These are phyloP conservation scores for Alternaria tenuissima DNA, from an alignment of 2,329 filamentous ascomycete species.

Conservation along the genomic window DNA sequence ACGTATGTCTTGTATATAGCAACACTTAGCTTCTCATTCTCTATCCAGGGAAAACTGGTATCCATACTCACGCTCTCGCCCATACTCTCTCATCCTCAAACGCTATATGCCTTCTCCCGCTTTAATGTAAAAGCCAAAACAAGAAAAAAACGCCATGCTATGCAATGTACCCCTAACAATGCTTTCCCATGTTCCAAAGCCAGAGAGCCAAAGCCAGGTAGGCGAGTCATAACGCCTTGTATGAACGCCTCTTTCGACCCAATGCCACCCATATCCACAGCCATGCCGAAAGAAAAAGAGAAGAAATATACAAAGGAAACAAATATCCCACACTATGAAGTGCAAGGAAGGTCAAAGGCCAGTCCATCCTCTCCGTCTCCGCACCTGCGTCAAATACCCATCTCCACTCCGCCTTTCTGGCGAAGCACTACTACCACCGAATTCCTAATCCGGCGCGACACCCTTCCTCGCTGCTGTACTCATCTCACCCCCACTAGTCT, in stretches of 20 bases:
- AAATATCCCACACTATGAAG: not conserved
- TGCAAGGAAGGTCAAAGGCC: slow-evolving; percentile 16
- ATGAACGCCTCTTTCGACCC: not conserved
- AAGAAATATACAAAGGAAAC: not conserved
- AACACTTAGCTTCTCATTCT: not conserved
- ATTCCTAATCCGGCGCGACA: slow-evolving; percentile 23
- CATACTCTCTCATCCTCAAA: not conserved
- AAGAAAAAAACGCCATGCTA: not conserved
- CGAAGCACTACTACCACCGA: not conserved
- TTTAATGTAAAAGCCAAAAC: not conserved
- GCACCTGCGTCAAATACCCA: slow-evolving; percentile 19
- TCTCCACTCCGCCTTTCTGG: not conserved
- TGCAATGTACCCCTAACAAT: slow-evolving; percentile 1
- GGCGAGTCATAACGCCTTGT: not conserved
- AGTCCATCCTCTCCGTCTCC: slow-evolving; percentile 26
- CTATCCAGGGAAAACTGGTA: not conserved
- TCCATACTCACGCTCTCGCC: not conserved
- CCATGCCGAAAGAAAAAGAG: not conserved
- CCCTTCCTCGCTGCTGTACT: slow-evolving; percentile 40
- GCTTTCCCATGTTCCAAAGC: not conserved
- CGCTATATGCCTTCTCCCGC: not conserved
- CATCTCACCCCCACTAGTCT: slow-evolving; percentile 48
- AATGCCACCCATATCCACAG: not conserved
- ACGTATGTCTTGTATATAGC: not conserved
- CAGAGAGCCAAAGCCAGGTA: not conserved